Evolutionary conservation across 2,329 filamentous ascomycete genomes (phyloP).

Genomic region (Westerdykella ornata): DNA sequence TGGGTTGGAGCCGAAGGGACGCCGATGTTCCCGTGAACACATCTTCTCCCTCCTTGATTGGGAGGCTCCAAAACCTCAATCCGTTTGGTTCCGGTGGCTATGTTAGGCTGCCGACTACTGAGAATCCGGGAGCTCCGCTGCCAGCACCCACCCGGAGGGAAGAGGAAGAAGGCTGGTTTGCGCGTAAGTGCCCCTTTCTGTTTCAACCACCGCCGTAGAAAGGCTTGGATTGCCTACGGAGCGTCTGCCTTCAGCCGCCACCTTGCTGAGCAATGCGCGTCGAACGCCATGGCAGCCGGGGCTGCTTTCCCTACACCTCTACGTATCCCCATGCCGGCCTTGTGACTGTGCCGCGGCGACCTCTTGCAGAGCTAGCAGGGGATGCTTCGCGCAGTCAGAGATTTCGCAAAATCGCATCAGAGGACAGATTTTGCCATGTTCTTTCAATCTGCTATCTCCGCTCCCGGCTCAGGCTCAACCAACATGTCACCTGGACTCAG

Average conservation of each 20-base stretch:
- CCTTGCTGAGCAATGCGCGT: too few species aligned
- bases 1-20: slow-evolving; percentile 88
- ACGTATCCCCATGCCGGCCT: neutral
- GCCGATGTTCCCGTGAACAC: slow-evolving; percentile 70
- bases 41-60: slow-evolving; percentile 65
- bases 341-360: neutral
- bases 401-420: slow-evolving; percentile 2
- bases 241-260: too few species aligned
- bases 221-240: too few species aligned
- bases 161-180: slow-evolving; percentile 93
- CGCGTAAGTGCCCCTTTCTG: slow-evolving; percentile 61
- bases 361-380: slow-evolving; percentile 18
- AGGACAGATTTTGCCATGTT: slow-evolving; percentile 17
- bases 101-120: slow-evolving; percentile 81
- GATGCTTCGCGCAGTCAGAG: slow-evolving; percentile 11
- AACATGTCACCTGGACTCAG: slow-evolving; percentile 24
- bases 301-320: too few species aligned
- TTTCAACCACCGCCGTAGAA: neutral
- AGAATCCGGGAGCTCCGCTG: slow-evolving; percentile 73
- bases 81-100: slow-evolving; percentile 83
- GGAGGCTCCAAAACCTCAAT: slow-evolving; percentile 76
- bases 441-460: slow-evolving; percentile 11
- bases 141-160: slow-evolving; percentile 79
- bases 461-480: slow-evolving; percentile 5
- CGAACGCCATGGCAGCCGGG: too few species aligned